Base-by-base conservation (phyloP, 1,139 yeast genomes). In the Blastobotrys persicus region DNA sequence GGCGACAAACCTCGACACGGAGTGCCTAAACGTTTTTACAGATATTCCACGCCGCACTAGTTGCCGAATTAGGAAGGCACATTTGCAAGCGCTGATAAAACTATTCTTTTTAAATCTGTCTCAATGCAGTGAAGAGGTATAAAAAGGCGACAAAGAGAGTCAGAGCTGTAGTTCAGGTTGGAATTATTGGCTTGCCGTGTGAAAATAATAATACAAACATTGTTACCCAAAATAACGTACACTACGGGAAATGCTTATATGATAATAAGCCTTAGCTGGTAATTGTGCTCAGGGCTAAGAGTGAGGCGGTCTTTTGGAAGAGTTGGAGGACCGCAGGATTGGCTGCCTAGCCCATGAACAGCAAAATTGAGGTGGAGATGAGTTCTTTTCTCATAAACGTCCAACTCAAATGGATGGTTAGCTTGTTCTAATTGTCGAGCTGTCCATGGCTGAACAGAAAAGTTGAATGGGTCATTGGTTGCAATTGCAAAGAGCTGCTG, bases 301-400 rank as follows among this genome's bases (percentile, higher is more conserved):
- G 9, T 5, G 28, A 23, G 28, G 28, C 28, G 28, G 28, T 23
- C 28, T 23, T 23, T 23, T 5, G 28, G 28, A 9, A 23, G 28
- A 23, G 28, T 23, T 23, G 28, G 61, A 9, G 73, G 72, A 1
- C 73, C 73, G 53, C 72, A 68, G 4, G 70, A 63, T 2, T 61
- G 71, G 19, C 69, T 62, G 4, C 73, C 73, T 14, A 69, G 57
- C 4, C 73, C 73, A 44, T 68, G 69, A 44, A 65, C 67, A 31
- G 59, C 65, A 45, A 66, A 67, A 50, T 69, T 71, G 26, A 68
- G 53, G 16, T 71, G 55, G 46, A 69, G 53, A 45, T 59, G 55
- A 47, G 59, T 60, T 48, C 54, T 54, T 31, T 50, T 49, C 12
- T 33, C 45, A 12, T 28, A 55, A 53, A 46, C 50, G 43, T 46